Evolutionary conservation across 305 asterid species (phyloP), one percentile per base, ranked within the genome.

Genomic region (Nicotiana rustica): DNA sequence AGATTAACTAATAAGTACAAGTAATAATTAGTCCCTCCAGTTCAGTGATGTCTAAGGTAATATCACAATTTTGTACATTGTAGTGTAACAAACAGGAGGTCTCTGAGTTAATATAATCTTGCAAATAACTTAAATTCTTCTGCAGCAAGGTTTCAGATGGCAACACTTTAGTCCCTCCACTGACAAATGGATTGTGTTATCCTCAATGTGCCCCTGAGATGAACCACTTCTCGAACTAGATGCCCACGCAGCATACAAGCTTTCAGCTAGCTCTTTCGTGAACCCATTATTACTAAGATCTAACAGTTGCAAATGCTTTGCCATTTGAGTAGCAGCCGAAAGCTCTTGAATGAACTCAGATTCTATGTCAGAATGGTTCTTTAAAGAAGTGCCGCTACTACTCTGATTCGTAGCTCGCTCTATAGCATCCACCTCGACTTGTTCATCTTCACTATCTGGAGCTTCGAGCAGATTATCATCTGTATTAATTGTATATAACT

Each of bases 371-470:
- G 57, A 17, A 77, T 18, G 79, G 61, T 47, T 82, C 85, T 82
- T 85, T 35, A 52, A 77, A 57, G 87, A 80, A 61, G 56, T 69
- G 82, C 77, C 67, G 33, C n/a, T 73, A 19, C 61, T 71, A 78
- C 78, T 82, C 21, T 76, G 87, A 52, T 71, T 82, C 38, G 25
- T 10, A 68, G 85, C 86, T 66, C 88, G 79, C 77, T 73, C 67
- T 29, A 86, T 67, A 62, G 84, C 85, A 52, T 85, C 88, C 10
- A 41, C 84, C 15, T 81, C 87, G 36, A 19, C 86, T 60, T 36
- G 81, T n/a, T 88, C 90, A 71, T 96, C 97, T 87, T 91, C 98
- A 88, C 95, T 91, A 83, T 96, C 98, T 80, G 97, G 91, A 85
- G 92, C 95, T 88, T 88, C 95, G 61, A 93, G 90, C 25, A 67